Conservation (phyloP, 257 asterid species). For the Nicotiana benthamiana region DNA sequence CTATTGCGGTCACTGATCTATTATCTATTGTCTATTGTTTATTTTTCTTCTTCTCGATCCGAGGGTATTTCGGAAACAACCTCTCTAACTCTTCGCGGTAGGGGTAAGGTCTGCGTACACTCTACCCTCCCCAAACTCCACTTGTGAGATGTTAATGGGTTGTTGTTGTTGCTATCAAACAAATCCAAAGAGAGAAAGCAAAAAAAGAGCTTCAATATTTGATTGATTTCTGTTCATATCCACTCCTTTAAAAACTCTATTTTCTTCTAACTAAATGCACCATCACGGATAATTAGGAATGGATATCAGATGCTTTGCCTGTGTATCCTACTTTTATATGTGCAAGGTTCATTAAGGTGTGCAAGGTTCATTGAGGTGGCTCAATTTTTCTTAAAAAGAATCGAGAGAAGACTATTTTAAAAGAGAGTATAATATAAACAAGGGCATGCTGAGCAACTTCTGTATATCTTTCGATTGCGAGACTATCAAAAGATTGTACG, state of each 20-base stretch:
- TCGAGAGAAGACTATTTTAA: neutral
- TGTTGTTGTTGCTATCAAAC: neutral
- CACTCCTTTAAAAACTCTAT: neutral
- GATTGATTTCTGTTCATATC: neutral
- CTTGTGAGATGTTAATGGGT: no score
- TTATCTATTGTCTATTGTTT: no score
- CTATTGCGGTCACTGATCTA: no score
- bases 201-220: neutral
- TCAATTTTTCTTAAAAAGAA: neutral
- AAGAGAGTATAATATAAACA: neutral
- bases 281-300: neutral
- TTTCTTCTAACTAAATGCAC: neutral
- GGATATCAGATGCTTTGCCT: neutral
- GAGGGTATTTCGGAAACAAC: no score
- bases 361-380: neutral
- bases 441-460: neutral
- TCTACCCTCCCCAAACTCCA: no score
- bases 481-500: neutral
- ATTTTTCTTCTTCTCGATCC: no score
- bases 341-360: neutral
- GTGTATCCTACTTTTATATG: neutral
- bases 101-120: no score
- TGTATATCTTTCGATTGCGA: neutral
- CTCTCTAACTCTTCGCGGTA: no score
- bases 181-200: neutral